Base-by-base conservation (phyloP, 2,329 filamentous ascomycete genomes). In the Xylariales sp. region DNA sequence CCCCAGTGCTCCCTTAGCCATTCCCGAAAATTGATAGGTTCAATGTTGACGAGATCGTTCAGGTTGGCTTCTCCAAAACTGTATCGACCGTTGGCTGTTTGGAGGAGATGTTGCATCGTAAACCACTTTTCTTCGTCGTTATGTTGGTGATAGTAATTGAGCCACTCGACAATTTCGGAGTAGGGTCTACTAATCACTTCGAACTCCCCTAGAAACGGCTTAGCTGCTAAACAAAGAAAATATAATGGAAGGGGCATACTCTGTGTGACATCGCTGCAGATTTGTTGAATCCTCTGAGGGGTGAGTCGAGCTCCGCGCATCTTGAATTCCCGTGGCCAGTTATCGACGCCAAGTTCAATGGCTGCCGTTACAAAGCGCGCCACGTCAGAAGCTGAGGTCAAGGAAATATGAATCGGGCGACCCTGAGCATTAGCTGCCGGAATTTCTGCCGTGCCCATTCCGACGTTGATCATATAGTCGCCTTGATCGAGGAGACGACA, bases 361-460 rank as follows among this genome's bases (percentile, higher is more conserved):
- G 92, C 87, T n/a, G 89, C 87, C 10, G 90, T 89, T 8, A 94
- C 82, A 72, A 91, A 93, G n/a, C 85, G 84, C 30, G 86, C 91
- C 5, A 93, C 86, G 73, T 94, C 92, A 69, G 87, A 83, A 16
- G 89, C 86, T 4, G 90, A 90, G 1, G 90, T 93, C 81, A 94
- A 81, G 71, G 87, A 90, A 5, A 94, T 79, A 7, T 81, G 83
- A n/a, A 86, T 84, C 0, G 82, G 79, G 32, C 83, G 80, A 0
- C 86, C 85, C 3, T 82, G 78, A 1, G 80, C 73, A 65, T 86
- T 85, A n/a, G 81, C 83, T 41, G 86, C 84, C 1, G 90, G 87
- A 6, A 90, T 86, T 69, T 89, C 85, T 1, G 90, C 90, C 18
- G 81, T 83, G 73, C 85, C 85, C 5, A 76, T 80, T 50, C 84